A percentile compares a stretch with the other conserved stretches of the same genome.
These are phyloP conservation scores for Candida neerlandica DNA, from an alignment of 1,139 yeast species.

Conservation along the genomic window DNA sequence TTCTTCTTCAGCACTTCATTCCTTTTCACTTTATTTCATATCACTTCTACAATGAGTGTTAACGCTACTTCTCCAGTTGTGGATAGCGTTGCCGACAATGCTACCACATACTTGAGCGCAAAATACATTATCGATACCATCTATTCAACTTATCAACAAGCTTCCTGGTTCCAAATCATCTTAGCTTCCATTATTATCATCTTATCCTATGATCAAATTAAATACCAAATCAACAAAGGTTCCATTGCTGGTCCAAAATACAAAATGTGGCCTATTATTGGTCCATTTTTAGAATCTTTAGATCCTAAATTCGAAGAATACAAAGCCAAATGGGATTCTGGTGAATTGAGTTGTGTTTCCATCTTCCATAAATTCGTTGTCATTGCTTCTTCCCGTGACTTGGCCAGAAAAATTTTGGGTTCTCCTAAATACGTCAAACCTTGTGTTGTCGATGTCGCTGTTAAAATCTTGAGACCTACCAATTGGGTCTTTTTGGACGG, in stretches of 20 bases:
- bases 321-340: constrained; percentile 90
- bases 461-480: constrained; percentile 87
- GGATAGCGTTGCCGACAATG: constrained; percentile 11
- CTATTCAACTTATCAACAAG: constrained; percentile 9
- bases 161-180: constrained; percentile 47
- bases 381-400: constrained; percentile 87
- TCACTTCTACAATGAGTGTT: constrained; percentile 15
- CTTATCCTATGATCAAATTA: constrained; percentile 76
- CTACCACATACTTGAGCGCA: constrained; percentile 9
- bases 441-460: constrained; percentile 96
- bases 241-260: constrained; percentile 84
- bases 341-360: constrained; percentile 92
- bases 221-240: constrained; percentile 80
- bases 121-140: constrained; percentile 4
- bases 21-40: too few relatives aligned
- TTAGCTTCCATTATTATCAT: constrained; percentile 52
- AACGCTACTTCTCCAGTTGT: constrained; percentile 19
- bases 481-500: constrained; percentile 99
- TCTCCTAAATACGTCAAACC: constrained; percentile 91
- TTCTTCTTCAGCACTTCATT: background rate
- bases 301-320: constrained; percentile 96
- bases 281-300: constrained; percentile 93
- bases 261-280: constrained; percentile 92
- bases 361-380: constrained; percentile 97
- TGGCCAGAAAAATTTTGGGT: constrained; percentile 84